Evolutionary conservation across 768 basidiomycete species (phyloP), one percentile per base, ranked within the genome.

Genomic region (Mycena chlorophos): DNA sequence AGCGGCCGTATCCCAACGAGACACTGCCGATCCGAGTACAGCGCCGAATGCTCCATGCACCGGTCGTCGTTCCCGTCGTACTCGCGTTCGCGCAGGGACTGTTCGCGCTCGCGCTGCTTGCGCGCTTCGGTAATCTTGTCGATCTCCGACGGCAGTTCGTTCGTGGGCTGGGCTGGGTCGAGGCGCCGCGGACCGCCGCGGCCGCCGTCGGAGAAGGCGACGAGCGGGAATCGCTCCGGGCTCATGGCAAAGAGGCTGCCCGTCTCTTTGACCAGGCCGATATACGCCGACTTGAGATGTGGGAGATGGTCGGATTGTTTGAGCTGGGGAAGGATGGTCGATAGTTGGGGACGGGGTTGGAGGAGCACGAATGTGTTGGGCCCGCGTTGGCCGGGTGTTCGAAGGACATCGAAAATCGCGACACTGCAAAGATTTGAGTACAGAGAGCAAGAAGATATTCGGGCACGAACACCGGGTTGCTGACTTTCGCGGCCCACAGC

Each of bases 221-320:
- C 88, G 10, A 98, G 77, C 0, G 95, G 96, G 66, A 83, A 98
- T 6, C 80, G 81, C 12, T 81, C 77, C 0, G 90, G 87, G 59
- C 89, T 89, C 84, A 98, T 88, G 19, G 91, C 94, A 63, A 86
- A 96, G 1, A 97, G 76, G 38, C 88, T 89, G 2, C 80, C 84
- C 0, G 81, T 82, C 65, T 86, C 84, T 43, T 83, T 80, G 16
- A 94, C 80, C 17, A 89, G 72, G 2, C 94, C 94, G 19, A 98
- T 85, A 67, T 89, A 97, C 1, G 93, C 93, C 0, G 83, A 79
- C 26, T 86, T 80, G 5, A 77, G 69, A 50, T 83, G 80, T 3
- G 78, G 79, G 25, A 78, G 71, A 12, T 59, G 56, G 22, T 55
- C 61, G 1, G 73, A 68, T 26, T 71, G 70, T 4, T 71, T 70